These are phyloP conservation scores for Spiraea crenata DNA, from an alignment of 331 rosid species.

Conservation along the genomic window DNA sequence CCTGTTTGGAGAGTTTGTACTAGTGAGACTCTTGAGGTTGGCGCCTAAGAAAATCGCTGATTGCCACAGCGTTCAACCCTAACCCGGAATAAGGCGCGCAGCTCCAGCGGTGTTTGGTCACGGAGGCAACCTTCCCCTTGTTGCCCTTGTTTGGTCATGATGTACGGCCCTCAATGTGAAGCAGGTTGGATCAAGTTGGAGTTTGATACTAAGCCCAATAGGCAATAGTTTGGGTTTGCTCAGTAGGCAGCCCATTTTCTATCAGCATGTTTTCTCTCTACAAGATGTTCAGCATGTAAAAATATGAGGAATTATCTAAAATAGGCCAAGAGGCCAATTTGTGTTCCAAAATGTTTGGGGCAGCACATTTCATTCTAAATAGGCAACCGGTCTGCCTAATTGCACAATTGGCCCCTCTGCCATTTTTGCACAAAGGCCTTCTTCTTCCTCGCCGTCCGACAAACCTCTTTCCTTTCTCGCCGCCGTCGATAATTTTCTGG, in stretches of 20 bases:
- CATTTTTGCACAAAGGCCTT: too few species aligned
- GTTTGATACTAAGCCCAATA: neutral
- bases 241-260: neutral
- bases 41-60: constrained; percentile 37
- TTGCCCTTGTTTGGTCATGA: neutral
- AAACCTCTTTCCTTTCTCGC: too few species aligned
- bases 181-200: neutral
- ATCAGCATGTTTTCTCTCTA: too few species aligned
- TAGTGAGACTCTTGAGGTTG: constrained; percentile 18
- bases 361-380: too few species aligned
- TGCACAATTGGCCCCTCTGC: too few species aligned
- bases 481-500: too few species aligned
- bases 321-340: too few species aligned
- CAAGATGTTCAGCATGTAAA: too few species aligned
- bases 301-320: too few species aligned
- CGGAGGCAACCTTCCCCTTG: constrained; percentile 17
- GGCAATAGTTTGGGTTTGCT: neutral
- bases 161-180: neutral
- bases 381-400: too few species aligned
- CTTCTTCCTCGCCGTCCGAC: too few species aligned
- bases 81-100: constrained; percentile 54
- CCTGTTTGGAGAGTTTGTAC: constrained; percentile 22
- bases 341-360: too few species aligned
- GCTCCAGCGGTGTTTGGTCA: constrained; percentile 49
- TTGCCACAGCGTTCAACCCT: constrained; percentile 45